Base-by-base conservation (phyloP, 1,284 basidiomycete genomes). In the Termitomyces sp. region DNA sequence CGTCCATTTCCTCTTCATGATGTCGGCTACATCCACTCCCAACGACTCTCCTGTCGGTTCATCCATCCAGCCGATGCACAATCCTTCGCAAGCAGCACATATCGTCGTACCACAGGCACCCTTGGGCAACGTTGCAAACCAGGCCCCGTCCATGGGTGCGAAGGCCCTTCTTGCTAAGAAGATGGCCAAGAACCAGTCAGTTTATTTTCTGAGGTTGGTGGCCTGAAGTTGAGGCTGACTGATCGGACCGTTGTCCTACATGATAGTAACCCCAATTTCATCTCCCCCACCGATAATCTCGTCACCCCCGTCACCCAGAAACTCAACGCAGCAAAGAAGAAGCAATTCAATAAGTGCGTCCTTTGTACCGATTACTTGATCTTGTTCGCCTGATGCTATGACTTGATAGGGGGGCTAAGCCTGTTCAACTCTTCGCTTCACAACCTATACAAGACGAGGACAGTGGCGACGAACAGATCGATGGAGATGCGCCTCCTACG, bases 301-400 rank as follows among this genome's bases (percentile, higher is more conserved):
- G 84, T 96, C 78, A 95, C 93, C 3, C 94, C 94, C 1, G 85
- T 84, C 67, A 89, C 92, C 5, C 86, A 92, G 71, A 97, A 96
- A 71, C 80, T 97, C 50, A 86, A 77, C 49, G 87, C 88, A 18
- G 87, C 88, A 3, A 94, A 86, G 79, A 93, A 94, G 79, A 93
- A 93, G 70, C 91, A 92, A 62, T 97, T 95, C 64, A 74, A 72
- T 49, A 95, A 91, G 93, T 95, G 60, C 46, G 88, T 74, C 42
- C 28, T 46, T 14, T 37, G 19, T 43, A 35, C 14, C 28, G 14
- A 30, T 21, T 18, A 35, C 35, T 28, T 59, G 40, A 57, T 60
- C 30, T 37, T 13, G 13, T 43, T 21, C 26, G 21, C 13, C 26
- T 42, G 13, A 46, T 24, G 21, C 26, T 5, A 19, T 52, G 54